phyloP scores from a whole-genome alignment of 305 asterid species.

The Fraxinus dipetala region DNA sequence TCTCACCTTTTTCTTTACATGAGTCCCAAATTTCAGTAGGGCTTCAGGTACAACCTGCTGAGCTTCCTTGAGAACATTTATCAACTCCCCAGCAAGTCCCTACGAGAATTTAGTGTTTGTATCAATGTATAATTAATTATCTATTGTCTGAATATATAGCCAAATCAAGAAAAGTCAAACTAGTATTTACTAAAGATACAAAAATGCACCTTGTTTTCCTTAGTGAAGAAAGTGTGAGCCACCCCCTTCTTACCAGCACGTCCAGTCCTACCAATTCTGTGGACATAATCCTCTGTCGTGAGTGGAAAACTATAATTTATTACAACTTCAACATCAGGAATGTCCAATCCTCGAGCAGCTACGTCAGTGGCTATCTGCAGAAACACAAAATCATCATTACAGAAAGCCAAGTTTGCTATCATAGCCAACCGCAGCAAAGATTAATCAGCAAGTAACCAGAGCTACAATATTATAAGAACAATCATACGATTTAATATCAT shows the following conservation, averaged over 20 bases:
- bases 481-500: background rate
- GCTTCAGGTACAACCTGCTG: constrained; percentile 78
- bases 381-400: constrained; percentile 9
- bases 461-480: background rate
- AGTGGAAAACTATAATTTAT: constrained; percentile 95
- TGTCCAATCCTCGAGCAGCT: constrained; percentile 97
- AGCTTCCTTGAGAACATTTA: constrained; percentile 95
- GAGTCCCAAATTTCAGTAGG: constrained; percentile 87
- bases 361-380: constrained; percentile 97
- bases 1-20: constrained; percentile 90
- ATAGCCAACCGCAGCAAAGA: background rate
- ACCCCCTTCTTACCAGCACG: constrained; percentile 99
- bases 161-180: background rate
- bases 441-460: background rate
- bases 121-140: background rate
- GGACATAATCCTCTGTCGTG: constrained; percentile 95
- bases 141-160: background rate
- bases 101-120: constrained; percentile 23
- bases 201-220: constrained; percentile 78
- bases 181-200: background rate
- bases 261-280: constrained; percentile 98
- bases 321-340: constrained; percentile 95
- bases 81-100: constrained; percentile 92
- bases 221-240: constrained; percentile 96
- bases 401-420: constrained; percentile 5